Percentiles rank a stretch among this genome's conserved stretches.
phyloP scores from a whole-genome alignment of 2,329 filamentous ascomycete species.

The Rhinocladiella mackenziei region DNA sequence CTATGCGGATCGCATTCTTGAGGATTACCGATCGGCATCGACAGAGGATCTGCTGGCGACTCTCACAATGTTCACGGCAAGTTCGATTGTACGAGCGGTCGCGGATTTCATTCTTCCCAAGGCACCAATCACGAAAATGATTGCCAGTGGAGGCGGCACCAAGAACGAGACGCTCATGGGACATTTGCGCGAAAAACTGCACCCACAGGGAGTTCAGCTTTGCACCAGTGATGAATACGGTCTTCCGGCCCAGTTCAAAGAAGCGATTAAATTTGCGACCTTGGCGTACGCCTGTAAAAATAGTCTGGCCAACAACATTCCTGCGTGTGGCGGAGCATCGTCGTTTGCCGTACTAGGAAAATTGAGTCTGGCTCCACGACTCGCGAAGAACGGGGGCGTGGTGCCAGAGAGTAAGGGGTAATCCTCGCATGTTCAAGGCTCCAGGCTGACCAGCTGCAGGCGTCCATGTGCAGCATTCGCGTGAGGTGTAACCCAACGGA shows the following conservation, averaged over 20 bases:
- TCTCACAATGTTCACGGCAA: slow-evolving; percentile 29
- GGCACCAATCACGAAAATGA: slow-evolving; percentile 21
- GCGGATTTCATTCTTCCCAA: slow-evolving; percentile 31
- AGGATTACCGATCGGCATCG: slow-evolving; percentile 17
- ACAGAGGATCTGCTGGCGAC: slow-evolving; percentile 31
- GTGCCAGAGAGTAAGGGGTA: slow-evolving; percentile 3
- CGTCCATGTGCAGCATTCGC: neutral
- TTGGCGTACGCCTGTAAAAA: slow-evolving; percentile 32
- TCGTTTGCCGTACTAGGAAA: slow-evolving; percentile 33
- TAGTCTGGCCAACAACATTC: slow-evolving; percentile 33
- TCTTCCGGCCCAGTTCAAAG: slow-evolving; percentile 34
- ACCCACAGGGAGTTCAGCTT: slow-evolving; percentile 23
- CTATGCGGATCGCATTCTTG: slow-evolving; percentile 29
- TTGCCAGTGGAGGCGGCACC: slow-evolving; percentile 33
- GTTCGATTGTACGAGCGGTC: slow-evolving; percentile 28
- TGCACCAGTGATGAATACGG: slow-evolving; percentile 31
- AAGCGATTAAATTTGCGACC: slow-evolving; percentile 35
- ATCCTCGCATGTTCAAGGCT: neutral
- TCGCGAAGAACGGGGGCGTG: slow-evolving; percentile 11
- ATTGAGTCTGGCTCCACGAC: slow-evolving; percentile 29
- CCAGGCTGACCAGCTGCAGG: slow-evolving; percentile 5
- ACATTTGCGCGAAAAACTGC: slow-evolving; percentile 17
- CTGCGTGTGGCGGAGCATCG: slow-evolving; percentile 31
- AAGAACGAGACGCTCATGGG: slow-evolving; percentile 30
- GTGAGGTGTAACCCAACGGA: neutral